Base-by-base conservation (phyloP, 108 stramenopile species). In the Heterococcus sp. region DNA sequence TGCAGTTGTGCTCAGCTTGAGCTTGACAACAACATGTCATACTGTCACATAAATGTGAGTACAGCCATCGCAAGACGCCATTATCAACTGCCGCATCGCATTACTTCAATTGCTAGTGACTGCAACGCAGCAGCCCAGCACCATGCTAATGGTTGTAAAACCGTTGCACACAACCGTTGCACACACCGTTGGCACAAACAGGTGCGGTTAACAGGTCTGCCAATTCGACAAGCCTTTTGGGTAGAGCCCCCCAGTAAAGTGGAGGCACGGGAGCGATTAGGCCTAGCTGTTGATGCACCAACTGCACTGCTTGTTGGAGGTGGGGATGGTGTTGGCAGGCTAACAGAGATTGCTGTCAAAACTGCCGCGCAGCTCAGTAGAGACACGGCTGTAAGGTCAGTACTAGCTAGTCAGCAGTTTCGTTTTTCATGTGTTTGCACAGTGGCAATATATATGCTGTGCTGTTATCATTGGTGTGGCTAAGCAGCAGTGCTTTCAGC, bases 271-370 rank as follows among this genome's bases (percentile, higher is more conserved):
- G 68, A n/a, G 32, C 27, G 82, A 69, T 87, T 93, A 65, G 91
- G 92, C 68, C 63, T 93, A 31, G 73, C 3, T 31, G 63, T 76
- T 0, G 78, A 84, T 21, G 90, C 88, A 40, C 88, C 87, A 68
- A 91, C 94, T 85, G 91, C 96, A 27, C 70, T 97, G 31, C 88
- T 97, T 34, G 95, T 97, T 30, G 96, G 96, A 32, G 96, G 96
- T 29, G 96, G 96, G 35, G 96, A 97, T 87, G 96, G 96, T 1
- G 94, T 97, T 90, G 96, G 96, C 32, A 93, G 94, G 8, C 92
- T 96, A 64, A 91, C 91, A 1, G 82, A 90, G 65, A 94, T 94
- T 90, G 91, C 92, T 0, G 76, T 90, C 32, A 85, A 77, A 58
- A 82, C 93, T 5, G 84, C 93, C 68, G 84, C 89, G 37, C 46